phyloP scores from a whole-genome alignment of 2,329 filamentous ascomycete genomes.

The Hypoxylon sp. region DNA sequence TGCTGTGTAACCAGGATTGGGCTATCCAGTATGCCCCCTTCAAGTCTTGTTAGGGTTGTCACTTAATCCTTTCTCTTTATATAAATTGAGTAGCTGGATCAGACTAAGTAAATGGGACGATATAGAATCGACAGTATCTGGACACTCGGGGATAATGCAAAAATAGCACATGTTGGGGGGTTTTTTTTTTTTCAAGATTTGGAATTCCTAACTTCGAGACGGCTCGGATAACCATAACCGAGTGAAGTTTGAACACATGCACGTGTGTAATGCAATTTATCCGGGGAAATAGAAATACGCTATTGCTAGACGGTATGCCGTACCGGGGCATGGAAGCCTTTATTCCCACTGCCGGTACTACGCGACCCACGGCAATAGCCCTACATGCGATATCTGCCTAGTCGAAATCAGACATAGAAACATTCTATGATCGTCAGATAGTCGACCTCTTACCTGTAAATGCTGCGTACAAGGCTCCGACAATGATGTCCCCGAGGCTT shows the following conservation, averaged over 20 bases:
- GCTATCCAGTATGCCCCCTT: no score
- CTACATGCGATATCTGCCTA: constrained; percentile 12
- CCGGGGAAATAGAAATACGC: constrained; percentile 11
- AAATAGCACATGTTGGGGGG: no score
- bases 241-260: no score
- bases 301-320: constrained; percentile 3
- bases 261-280: constrained; percentile 24
- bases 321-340: constrained; percentile 17
- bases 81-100: no score
- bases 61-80: no score
- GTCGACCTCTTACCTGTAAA: constrained; percentile 3
- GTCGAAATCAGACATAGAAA: constrained; percentile 11
- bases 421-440: constrained; percentile 19
- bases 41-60: no score
- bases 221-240: no score
- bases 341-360: constrained; percentile 24
- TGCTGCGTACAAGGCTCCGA: no score
- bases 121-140: not conserved
- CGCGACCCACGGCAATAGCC: not conserved
- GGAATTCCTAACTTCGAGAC: constrained; percentile 16
- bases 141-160: not conserved
- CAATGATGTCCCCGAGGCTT: no score
- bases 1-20: no score
- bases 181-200: constrained; percentile 18
- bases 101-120: constrained; percentile 5